These are phyloP conservation scores for Blastobotrys terrestris DNA, from an alignment of 805 yeast genomes.

Conservation along the genomic window DNA sequence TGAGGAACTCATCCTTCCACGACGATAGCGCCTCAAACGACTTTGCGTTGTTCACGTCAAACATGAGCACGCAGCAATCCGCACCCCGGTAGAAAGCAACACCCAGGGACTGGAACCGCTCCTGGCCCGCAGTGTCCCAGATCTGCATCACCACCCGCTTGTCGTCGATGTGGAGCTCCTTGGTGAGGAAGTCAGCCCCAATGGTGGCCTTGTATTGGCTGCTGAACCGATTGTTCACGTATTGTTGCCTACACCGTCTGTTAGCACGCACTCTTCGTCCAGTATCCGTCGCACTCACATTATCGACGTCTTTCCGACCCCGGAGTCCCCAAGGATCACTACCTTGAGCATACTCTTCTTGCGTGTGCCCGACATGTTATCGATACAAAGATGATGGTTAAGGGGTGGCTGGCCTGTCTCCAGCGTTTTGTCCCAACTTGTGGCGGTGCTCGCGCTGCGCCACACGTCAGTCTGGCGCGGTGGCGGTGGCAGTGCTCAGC, in stretches of 20 bases:
- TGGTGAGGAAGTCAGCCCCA: constrained; percentile 94
- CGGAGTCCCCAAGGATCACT: constrained; percentile 92
- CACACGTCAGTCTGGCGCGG: too few relatives aligned
- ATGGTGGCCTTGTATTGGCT: constrained; percentile 97
- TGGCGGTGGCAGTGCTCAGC: too few relatives aligned
- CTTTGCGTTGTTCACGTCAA: constrained; percentile 91
- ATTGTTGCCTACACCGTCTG: constrained; percentile 74
- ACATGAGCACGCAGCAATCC: constrained; percentile 93
- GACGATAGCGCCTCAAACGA: constrained; percentile 82
- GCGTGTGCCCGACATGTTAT: constrained; percentile 9
- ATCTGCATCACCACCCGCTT: constrained; percentile 69
- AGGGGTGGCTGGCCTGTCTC: not conserved
- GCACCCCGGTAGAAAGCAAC: constrained; percentile 98
- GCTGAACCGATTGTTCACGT: constrained; percentile 88
- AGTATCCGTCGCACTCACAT: constrained; percentile 53
- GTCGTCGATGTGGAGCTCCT: constrained; percentile 81
- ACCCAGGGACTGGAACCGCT: constrained; percentile 91
- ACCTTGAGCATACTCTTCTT: constrained; percentile 51
- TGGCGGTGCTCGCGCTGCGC: not conserved
- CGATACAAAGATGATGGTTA: not conserved
- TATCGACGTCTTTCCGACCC: constrained; percentile 94
- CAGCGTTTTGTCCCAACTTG: not conserved
- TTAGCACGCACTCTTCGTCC: too few relatives aligned
- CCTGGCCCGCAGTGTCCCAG: constrained; percentile 99
- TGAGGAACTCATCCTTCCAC: constrained; percentile 93